Conservation (phyloP, 352 stramenopile genomes). For the Blastocystis sp. region DNA sequence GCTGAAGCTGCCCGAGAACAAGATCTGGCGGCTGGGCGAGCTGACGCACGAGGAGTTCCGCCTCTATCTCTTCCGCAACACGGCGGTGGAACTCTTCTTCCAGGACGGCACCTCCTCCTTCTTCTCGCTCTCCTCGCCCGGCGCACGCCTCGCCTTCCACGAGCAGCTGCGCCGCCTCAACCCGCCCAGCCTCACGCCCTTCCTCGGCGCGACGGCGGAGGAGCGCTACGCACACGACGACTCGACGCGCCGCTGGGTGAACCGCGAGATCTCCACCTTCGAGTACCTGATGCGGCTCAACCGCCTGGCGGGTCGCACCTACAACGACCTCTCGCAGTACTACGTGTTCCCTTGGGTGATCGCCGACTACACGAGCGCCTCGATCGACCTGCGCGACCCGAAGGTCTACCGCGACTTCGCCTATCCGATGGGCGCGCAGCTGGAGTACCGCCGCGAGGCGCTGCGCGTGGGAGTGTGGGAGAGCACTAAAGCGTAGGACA, state of each 20-base stretch:
- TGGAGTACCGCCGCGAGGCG: constrained; percentile 83
- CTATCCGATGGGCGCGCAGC: constrained; percentile 94
- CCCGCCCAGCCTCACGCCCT: constrained; percentile 39
- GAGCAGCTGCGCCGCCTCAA: constrained; percentile 3
- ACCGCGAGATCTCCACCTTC: constrained; percentile 90
- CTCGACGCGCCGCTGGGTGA: constrained; percentile 77
- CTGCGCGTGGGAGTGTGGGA: constrained; percentile 81
- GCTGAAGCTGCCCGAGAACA: constrained; percentile 68
- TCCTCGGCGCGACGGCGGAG: constrained; percentile 41
- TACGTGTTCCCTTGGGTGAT: constrained; percentile 98
- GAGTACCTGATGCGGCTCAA: constrained; percentile 97
- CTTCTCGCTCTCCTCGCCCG: constrained; percentile 41
- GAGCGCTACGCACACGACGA: constrained; percentile 63
- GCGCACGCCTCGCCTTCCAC: constrained; percentile 41
- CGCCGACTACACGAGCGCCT: constrained; percentile 87
- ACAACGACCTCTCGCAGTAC: constrained; percentile 92
- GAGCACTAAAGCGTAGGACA: constrained; percentile 18
- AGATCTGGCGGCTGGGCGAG: constrained; percentile 57
- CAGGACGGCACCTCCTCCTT: constrained; percentile 54
- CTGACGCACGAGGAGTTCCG: constrained; percentile 67
- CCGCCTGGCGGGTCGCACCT: constrained; percentile 87
- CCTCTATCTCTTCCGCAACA: constrained; percentile 63
- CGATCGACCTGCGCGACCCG: constrained; percentile 87
- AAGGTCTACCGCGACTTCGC: constrained; percentile 89
- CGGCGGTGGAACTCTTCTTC: constrained; percentile 72